phyloP scores from a whole-genome alignment of 2,329 filamentous ascomycete genomes.

The Talaromyces sp. region DNA sequence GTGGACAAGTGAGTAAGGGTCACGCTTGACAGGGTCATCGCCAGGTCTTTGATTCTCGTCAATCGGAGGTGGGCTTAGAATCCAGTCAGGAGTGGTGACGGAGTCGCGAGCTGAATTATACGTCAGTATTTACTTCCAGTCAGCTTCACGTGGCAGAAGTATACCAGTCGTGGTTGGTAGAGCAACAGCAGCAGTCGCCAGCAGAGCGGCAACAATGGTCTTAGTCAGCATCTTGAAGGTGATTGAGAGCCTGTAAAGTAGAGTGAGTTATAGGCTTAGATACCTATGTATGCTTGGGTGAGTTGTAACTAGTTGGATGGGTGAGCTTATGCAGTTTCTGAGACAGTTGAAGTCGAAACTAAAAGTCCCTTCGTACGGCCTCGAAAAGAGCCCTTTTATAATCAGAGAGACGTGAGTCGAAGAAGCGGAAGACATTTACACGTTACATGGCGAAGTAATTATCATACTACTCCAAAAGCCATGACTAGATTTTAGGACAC shows the following conservation, averaged over 20 bases:
- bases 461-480: not conserved
- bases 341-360: not conserved
- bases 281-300: not conserved
- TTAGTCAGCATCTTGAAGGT: not conserved
- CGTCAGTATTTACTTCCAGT: not conserved
- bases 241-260: not conserved
- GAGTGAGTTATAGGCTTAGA: not conserved
- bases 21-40: too few relatives aligned
- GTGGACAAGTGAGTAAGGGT: too few relatives aligned
- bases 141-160: not conserved
- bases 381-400: not conserved
- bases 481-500: not conserved
- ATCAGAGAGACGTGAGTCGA: not conserved
- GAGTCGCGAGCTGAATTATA: not conserved
- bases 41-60: not conserved
- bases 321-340: too few relatives aligned
- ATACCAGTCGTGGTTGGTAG: not conserved
- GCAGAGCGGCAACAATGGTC: not conserved
- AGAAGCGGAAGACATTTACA: not conserved
- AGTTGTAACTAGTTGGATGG: not conserved
- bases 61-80: not conserved
- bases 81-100: not conserved
- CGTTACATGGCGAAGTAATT: not conserved
- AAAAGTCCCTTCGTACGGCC: not conserved
- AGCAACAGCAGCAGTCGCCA: not conserved